These are phyloP conservation scores for Huntiella bhutanensis DNA, from an alignment of 2,329 filamentous ascomycete genomes.

Conservation along the genomic window DNA sequence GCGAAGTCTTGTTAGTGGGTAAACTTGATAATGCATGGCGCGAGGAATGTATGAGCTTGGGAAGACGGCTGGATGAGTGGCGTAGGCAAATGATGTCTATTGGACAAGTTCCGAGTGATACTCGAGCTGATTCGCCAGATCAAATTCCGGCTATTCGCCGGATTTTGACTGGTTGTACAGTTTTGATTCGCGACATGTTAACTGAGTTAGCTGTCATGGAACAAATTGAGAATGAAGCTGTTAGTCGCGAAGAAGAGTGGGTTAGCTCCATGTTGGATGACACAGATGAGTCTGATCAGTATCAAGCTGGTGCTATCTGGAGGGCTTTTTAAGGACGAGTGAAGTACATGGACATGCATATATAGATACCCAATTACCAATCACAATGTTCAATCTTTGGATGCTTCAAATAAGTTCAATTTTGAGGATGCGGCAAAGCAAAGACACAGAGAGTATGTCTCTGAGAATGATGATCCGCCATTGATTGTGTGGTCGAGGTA, in stretches of 20 bases:
- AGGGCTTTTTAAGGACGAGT: constrained; percentile 18
- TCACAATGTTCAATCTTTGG: no score
- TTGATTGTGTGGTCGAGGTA: no score
- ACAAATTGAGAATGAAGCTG: constrained; percentile 38
- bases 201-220: constrained; percentile 44
- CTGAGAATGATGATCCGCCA: no score
- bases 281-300: constrained; percentile 18
- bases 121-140: not conserved
- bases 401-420: no score
- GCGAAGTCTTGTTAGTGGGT: constrained; percentile 30
- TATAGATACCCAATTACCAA: not conserved
- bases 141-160: constrained; percentile 23
- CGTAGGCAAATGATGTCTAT: constrained; percentile 28
- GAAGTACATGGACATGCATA: not conserved
- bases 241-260: constrained; percentile 38
- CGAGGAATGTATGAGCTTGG: constrained; percentile 34
- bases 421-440: no score
- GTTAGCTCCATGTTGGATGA: constrained; percentile 34
- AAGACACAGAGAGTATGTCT: no score
- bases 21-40: constrained; percentile 39
- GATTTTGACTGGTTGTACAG: constrained; percentile 28
- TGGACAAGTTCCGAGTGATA: constrained; percentile 14
- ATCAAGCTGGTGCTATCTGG: constrained; percentile 30
- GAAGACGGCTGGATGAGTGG: constrained; percentile 36
- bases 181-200: constrained; percentile 38